These are phyloP conservation scores for Neurospora sp. DNA, from an alignment of 495 filamentous ascomycete genomes.

Conservation along the genomic window DNA sequence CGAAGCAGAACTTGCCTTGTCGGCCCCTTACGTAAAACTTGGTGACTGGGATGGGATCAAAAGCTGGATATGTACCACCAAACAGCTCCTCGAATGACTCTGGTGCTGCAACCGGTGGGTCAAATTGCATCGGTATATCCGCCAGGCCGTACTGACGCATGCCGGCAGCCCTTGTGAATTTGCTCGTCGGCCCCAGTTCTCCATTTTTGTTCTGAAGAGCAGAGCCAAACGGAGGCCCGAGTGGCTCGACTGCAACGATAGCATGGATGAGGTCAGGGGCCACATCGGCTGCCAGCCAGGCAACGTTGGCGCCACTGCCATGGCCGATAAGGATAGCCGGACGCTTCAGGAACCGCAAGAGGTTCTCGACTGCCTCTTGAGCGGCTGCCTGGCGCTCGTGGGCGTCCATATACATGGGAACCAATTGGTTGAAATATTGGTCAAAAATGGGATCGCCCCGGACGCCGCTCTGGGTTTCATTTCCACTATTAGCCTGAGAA, in stretches of 20 bases:
- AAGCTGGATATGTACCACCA: not conserved
- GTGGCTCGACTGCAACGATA: slow-evolving; percentile 45
- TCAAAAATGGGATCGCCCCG: slow-evolving; percentile 43
- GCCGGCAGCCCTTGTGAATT: not conserved
- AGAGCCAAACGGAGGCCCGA: slow-evolving; percentile 39
- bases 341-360: slow-evolving; percentile 27
- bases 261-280: slow-evolving; percentile 35
- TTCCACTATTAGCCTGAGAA: not conserved
- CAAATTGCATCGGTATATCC: slow-evolving; percentile 26
- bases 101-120: slow-evolving; percentile 3
- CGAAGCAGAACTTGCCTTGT: not conserved
- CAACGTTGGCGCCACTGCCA: slow-evolving; percentile 42
- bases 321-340: slow-evolving; percentile 41
- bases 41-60: not conserved
- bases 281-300: slow-evolving; percentile 40
- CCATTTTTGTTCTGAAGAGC: not conserved
- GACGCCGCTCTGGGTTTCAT: slow-evolving; percentile 18
- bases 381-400: slow-evolving; percentile 32
- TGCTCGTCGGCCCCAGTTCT: not conserved
- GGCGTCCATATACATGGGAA: slow-evolving; percentile 15
- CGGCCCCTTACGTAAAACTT: not conserved
- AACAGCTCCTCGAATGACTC: not conserved
- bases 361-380: slow-evolving; percentile 32
- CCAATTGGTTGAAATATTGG: slow-evolving; percentile 26
- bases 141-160: slow-evolving; percentile 35